These are phyloP conservation scores for Pneumocystis carinii DNA, from an alignment of 1,139 yeast species.

Conservation along the genomic window DNA sequence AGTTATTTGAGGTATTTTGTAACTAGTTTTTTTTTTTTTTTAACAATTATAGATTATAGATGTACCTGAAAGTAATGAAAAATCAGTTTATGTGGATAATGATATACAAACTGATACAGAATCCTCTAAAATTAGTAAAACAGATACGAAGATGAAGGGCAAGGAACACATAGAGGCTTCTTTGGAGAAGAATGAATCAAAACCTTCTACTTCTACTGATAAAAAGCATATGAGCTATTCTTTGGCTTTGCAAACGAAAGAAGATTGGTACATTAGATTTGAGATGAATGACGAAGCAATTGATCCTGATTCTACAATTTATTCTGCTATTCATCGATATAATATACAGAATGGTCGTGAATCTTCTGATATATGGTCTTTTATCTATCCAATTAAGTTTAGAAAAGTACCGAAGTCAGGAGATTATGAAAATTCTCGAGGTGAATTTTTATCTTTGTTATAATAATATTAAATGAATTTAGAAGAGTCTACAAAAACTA, in stretches of 20 bases:
- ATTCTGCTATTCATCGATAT: constrained; percentile 40
- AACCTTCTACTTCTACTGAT: neutral
- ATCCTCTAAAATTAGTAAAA: constrained; percentile 1
- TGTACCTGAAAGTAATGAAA: neutral
- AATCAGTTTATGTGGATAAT: neutral
- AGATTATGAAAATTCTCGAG: neutral
- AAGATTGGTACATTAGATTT: constrained; percentile 43
- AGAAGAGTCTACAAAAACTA: constrained; percentile 18
- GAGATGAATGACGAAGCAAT: constrained; percentile 44
- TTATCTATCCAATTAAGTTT: constrained; percentile 40
- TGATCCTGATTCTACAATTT: constrained; percentile 58
- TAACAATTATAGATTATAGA: neutral
- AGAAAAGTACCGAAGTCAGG: constrained; percentile 25
- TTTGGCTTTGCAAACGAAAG: constrained; percentile 14
- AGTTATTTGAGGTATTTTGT: neutral
- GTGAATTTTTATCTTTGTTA: neutral
- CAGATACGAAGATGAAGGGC: neutral
- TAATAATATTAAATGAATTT: neutral
- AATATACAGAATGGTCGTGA: neutral
- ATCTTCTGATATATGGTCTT: constrained; percentile 10
- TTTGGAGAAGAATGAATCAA: neutral
- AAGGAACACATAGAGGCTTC: neutral
- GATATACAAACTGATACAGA: constrained; percentile 1
- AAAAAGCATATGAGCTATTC: constrained; percentile 9
- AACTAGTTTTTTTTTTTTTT: neutral